Percentiles rank a stretch among this genome's conserved stretches.
phyloP scores from a whole-genome alignment of 1,284 basidiomycete species.

The Megacollybia platyphylla region DNA sequence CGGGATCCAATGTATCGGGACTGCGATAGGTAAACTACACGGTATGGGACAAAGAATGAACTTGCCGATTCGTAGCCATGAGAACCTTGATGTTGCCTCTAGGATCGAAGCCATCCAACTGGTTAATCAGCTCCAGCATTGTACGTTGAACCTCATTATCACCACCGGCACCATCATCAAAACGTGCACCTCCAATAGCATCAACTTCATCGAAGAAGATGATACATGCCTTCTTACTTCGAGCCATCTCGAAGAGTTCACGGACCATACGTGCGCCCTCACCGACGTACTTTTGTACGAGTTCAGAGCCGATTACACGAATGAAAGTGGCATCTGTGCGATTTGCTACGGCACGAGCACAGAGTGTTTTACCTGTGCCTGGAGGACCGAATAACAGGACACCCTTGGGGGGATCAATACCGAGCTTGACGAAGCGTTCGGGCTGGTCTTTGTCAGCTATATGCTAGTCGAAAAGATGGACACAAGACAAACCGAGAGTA shows the following conservation, averaged over 20 bases:
- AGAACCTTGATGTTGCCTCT: constrained; percentile 99
- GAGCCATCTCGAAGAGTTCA: constrained; percentile 98
- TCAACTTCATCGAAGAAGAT: constrained; percentile 99
- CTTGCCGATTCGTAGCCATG: constrained; percentile 95
- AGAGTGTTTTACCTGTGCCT: constrained; percentile 97
- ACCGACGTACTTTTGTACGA: constrained; percentile 99
- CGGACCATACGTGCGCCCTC: constrained; percentile 99
- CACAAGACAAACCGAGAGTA: constrained; percentile 63
- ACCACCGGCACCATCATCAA: constrained; percentile 97
- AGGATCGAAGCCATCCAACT: constrained; percentile 97
- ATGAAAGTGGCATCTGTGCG: constrained; percentile 99
- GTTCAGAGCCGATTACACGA: constrained; percentile 95
- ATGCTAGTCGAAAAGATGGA: constrained; percentile 1
- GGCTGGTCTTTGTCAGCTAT: constrained; percentile 44
- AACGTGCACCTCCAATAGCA: constrained; percentile 96
- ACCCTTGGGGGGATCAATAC: constrained; percentile 98
- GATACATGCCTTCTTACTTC: constrained; percentile 98
- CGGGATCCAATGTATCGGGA: constrained; percentile 97
- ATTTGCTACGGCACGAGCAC: constrained; percentile 96
- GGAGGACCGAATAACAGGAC: constrained; percentile 94
- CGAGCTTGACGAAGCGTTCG: constrained; percentile 94
- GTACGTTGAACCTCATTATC: constrained; percentile 99
- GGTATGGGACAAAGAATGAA: constrained; percentile 5
- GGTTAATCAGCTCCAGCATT: constrained; percentile 99
- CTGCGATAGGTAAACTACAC: constrained; percentile 24